These are phyloP conservation scores for Termitomyces sp. DNA, from an alignment of 768 basidiomycete genomes.

Conservation along the genomic window DNA sequence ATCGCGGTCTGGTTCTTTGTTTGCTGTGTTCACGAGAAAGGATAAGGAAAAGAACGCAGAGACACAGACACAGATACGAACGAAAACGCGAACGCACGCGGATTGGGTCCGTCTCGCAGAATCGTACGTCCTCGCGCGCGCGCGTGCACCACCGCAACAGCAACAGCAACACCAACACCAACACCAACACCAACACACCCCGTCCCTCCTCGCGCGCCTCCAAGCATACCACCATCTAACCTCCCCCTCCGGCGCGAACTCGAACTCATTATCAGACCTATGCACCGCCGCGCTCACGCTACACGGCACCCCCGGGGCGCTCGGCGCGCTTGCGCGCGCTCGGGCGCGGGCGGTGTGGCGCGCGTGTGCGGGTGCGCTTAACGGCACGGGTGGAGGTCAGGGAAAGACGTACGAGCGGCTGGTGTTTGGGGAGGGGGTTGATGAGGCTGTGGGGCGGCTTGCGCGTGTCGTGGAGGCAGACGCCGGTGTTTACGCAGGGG, in stretches of 20 bases:
- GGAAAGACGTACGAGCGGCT: no score
- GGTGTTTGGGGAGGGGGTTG: constrained; percentile 45
- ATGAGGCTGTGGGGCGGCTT: constrained; percentile 45
- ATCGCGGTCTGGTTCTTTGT: no score
- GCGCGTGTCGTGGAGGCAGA: no score
- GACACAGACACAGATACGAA: no score
- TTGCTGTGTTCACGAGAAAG: no score
- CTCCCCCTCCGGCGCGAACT: constrained; percentile 31
- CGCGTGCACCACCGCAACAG: not conserved
- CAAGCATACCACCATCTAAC: constrained; percentile 54
- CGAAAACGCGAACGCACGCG: constrained; percentile 8
- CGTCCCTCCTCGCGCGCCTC: constrained; percentile 34
- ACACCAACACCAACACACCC: constrained; percentile 15
- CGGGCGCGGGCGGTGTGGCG: constrained; percentile 40
- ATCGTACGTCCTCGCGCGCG: constrained; percentile 29
- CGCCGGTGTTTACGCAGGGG: no score
- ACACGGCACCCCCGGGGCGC: constrained; percentile 22
- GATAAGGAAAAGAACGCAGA: no score
- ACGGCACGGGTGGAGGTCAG: no score
- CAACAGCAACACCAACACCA: no score
- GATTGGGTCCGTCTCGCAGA: constrained; percentile 28
- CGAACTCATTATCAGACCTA: constrained; percentile 33
- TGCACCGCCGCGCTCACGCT: constrained; percentile 55
- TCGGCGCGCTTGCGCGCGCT: constrained; percentile 30
- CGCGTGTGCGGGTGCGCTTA: constrained; percentile 5